Percentiles rank a stretch among this genome's conserved stretches.
phyloP scores from a whole-genome alignment of 192 early-diverging fungal genomes.

The Obelidium mucronatum region DNA sequence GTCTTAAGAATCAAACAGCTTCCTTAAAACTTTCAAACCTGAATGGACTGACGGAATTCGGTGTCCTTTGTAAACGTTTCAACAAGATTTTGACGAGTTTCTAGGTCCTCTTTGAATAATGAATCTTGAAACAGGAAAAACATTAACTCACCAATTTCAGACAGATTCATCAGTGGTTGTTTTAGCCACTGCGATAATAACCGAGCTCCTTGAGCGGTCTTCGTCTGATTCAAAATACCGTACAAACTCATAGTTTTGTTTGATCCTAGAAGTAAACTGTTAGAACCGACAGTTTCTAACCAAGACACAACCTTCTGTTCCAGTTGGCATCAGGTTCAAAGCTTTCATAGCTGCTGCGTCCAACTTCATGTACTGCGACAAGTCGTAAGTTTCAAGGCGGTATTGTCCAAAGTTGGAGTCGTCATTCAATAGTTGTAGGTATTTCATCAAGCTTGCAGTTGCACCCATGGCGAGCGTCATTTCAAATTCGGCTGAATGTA shows the following conservation, averaged over 20 bases:
- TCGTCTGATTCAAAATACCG: slow-evolving; percentile 88
- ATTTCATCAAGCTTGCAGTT: slow-evolving; percentile 74
- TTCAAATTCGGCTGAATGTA: slow-evolving; percentile 70
- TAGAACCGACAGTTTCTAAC: background rate
- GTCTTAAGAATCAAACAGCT: background rate
- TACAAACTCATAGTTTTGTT: slow-evolving; percentile 77
- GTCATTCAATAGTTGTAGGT: slow-evolving; percentile 77
- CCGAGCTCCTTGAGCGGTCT: slow-evolving; percentile 85
- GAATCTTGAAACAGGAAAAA: slow-evolving; percentile 14
- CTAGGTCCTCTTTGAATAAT: slow-evolving; percentile 38
- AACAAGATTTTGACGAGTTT: slow-evolving; percentile 76
- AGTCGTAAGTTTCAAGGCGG: slow-evolving; percentile 70
- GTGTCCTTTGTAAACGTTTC: slow-evolving; percentile 71
- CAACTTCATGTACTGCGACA: slow-evolving; percentile 90
- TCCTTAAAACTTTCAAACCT: slow-evolving; percentile 34
- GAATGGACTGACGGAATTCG: slow-evolving; percentile 64
- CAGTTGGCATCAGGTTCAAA: slow-evolving; percentile 80
- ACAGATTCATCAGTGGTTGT: slow-evolving; percentile 80
- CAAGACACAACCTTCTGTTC: slow-evolving; percentile 29
- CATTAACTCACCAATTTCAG: slow-evolving; percentile 67
- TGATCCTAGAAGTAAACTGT: slow-evolving; percentile 40
- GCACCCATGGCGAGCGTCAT: slow-evolving; percentile 74
- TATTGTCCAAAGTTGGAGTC: slow-evolving; percentile 85
- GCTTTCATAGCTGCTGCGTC: slow-evolving; percentile 90
- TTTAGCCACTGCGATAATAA: slow-evolving; percentile 92